These are phyloP conservation scores for Pseudocercospora macadamiae DNA, from an alignment of 2,329 filamentous ascomycete species.

Conservation along the genomic window DNA sequence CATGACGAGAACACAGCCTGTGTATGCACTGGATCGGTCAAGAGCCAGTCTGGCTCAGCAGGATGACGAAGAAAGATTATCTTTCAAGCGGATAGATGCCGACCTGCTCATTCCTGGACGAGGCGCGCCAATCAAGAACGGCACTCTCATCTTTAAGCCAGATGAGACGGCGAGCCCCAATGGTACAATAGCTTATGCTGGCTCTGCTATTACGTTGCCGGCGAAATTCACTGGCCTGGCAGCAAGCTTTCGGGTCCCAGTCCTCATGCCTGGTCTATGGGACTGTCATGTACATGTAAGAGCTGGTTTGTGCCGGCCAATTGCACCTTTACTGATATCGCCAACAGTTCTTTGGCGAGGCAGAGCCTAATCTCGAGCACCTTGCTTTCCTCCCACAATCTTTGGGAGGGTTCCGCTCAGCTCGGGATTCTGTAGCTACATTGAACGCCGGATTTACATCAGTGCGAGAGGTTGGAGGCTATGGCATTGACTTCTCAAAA, in stretches of 20 bases:
- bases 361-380: slow-evolving; percentile 15
- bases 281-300: slow-evolving; percentile 49
- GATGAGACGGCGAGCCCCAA: slow-evolving; percentile 26
- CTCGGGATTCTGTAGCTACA: slow-evolving; percentile 45
- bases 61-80: background rate
- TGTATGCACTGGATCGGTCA: background rate
- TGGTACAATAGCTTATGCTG: slow-evolving; percentile 48
- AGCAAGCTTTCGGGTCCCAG: slow-evolving; percentile 38
- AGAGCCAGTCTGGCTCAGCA: background rate
- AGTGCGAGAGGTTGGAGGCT: slow-evolving; percentile 56
- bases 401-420: slow-evolving; percentile 47
- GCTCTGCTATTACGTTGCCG: slow-evolving; percentile 28
- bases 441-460: slow-evolving; percentile 56
- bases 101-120: slow-evolving; percentile 54
- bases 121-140: slow-evolving; percentile 46
- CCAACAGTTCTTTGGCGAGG: slow-evolving; percentile 30
- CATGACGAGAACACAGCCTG: background rate
- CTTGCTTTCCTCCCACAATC: slow-evolving; percentile 28
- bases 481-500: slow-evolving; percentile 48
- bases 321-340: slow-evolving; percentile 14
- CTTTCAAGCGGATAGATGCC: slow-evolving; percentile 16
- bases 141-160: slow-evolving; percentile 42
- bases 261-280: slow-evolving; percentile 58
- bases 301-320: slow-evolving; percentile 40
- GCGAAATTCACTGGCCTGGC: background rate